A percentile compares a stretch with the other conserved stretches of the same genome.
Conservation (phyloP, 2,329 filamentous ascomycete genomes). For the Pseudocercospora pini-densiflorae region DNA sequence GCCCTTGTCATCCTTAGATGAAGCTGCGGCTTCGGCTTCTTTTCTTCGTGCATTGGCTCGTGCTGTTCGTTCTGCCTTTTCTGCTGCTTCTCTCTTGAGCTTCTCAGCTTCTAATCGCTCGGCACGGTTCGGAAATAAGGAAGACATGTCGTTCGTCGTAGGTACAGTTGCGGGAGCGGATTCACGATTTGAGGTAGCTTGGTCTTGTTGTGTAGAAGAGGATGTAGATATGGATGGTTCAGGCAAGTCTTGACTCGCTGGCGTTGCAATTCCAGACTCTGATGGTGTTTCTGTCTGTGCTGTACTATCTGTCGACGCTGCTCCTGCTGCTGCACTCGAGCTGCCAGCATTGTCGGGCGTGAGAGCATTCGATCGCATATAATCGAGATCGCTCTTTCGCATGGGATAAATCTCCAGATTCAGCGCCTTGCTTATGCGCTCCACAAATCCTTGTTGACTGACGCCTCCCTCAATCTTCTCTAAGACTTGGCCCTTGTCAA, state of each 20-base stretch:
- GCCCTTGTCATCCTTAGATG: constrained; percentile 27
- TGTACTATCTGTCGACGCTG: not conserved
- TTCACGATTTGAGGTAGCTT: not conserved
- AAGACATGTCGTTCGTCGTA: constrained; percentile 20
- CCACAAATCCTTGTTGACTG: constrained; percentile 67
- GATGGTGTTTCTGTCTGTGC: not conserved
- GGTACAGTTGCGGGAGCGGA: not conserved
- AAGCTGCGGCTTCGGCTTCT: constrained; percentile 40
- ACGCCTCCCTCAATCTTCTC: constrained; percentile 72
- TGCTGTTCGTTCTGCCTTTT: constrained; percentile 51
- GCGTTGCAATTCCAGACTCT: not conserved
- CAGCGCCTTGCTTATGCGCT: constrained; percentile 54
- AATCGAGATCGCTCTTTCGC: constrained; percentile 15
- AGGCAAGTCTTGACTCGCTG: not conserved
- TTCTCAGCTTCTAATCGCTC: constrained; percentile 49
- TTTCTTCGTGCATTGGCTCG: constrained; percentile 44
- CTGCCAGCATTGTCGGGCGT: not conserved
- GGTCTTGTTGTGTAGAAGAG: constrained; percentile 5
- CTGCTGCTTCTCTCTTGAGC: constrained; percentile 51
- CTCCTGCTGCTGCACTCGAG: not conserved
- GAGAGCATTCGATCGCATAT: not conserved
- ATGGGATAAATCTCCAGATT: constrained; percentile 38
- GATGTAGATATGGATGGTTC: constrained; percentile 7
- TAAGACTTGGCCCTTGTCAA: constrained; percentile 73
- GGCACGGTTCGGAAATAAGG: constrained; percentile 58